These are phyloP conservation scores for Globisporangium nagaii DNA, from an alignment of 352 stramenopile species.

Conservation along the genomic window DNA sequence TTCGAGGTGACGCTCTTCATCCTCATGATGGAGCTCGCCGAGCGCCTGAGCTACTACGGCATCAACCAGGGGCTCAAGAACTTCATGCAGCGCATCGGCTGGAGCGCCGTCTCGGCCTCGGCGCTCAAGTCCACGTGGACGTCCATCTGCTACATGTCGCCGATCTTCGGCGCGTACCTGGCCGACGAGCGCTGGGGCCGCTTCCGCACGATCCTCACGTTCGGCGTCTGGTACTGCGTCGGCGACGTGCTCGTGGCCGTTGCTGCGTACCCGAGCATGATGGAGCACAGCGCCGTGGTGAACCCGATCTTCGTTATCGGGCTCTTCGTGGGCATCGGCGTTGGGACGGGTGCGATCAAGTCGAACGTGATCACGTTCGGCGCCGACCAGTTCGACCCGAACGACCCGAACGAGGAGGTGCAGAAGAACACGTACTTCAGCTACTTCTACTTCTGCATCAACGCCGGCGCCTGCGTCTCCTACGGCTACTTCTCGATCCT, in stretches of 20 bases:
- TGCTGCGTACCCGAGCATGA: conserved; percentile 41
- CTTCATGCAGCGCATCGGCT: conserved; percentile 57
- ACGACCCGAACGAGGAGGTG: conserved; percentile 29
- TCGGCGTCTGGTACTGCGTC: conserved; percentile 57
- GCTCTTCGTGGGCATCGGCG: conserved; percentile 42
- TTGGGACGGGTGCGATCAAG: conserved; percentile 48
- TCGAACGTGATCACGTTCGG: conserved; percentile 56
- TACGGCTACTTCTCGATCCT: conserved; percentile 77
- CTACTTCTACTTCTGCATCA: conserved; percentile 78
- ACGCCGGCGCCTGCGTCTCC: conserved; percentile 61
- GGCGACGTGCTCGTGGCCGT: conserved; percentile 60
- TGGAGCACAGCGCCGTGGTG: conserved; percentile 25
- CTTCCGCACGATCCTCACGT: conserved; percentile 53
- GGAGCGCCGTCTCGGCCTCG: conserved; percentile 45
- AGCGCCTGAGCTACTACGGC: conserved; percentile 51
- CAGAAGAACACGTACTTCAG: conserved; percentile 71
- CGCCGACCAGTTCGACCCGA: conserved; percentile 54
- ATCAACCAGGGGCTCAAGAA: conserved; percentile 62
- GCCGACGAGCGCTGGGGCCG: conserved; percentile 58
- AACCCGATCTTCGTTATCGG: conserved; percentile 58
- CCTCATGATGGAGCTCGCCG: conserved; percentile 52
- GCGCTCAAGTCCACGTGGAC: conserved; percentile 66
- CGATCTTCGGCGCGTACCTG: conserved; percentile 57
- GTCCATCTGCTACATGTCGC: conserved; percentile 53
- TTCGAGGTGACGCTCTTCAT: conserved; percentile 61